Evolutionary conservation across 768 basidiomycete species (phyloP), one percentile per base, ranked within the genome.

Genomic region (Leucosporidium scottii): DNA sequence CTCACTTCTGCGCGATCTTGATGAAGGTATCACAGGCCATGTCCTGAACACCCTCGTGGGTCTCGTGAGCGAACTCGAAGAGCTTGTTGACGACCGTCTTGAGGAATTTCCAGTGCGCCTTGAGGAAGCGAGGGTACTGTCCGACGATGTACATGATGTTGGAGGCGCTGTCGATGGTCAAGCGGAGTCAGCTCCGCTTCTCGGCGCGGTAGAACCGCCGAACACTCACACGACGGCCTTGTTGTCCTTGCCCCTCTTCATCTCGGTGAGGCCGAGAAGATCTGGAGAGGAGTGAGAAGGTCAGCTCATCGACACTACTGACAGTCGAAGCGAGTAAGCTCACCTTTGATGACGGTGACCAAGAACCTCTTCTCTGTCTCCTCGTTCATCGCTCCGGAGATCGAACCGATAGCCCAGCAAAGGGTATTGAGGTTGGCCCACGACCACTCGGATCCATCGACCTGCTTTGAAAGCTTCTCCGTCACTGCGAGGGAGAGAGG

Each of bases 21-120:
- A 99, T 98, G 80, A 99, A 99, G 0, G 96, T 99, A 78, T 99
- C 96, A 80, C 96, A 99, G 56, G 96, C 96, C 96, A 99, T 99
- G 81, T 99, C 96, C 79, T 99, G 96, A 17, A 99, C 96, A 81
- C 91, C 93, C 82, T 99, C 96, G 76, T 99, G 94, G 0, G 92
- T 96, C 81, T 99, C 94, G 78, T 99, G 96, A 93, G 98, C 98
- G 79, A 99, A 99, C 78, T 99, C 96, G 79, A 98, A 99, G 10
- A 98, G 82, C 79, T 99, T 99, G 81, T 98, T 99, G 70, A 99
- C 94, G 63, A 99, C 96, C 3, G 96, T 98, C 57, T 99, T 99
- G 77, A 99, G 81, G 85, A 99, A 99, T 81, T 98, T 99, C 96
- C 96, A 99, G 78, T 99, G 96, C 23, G 96, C 96, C 79, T 97